Evolutionary conservation across 805 yeast genomes (phyloP), one percentile per base, ranked within the genome.

Genomic region (Candida odintsovae): DNA sequence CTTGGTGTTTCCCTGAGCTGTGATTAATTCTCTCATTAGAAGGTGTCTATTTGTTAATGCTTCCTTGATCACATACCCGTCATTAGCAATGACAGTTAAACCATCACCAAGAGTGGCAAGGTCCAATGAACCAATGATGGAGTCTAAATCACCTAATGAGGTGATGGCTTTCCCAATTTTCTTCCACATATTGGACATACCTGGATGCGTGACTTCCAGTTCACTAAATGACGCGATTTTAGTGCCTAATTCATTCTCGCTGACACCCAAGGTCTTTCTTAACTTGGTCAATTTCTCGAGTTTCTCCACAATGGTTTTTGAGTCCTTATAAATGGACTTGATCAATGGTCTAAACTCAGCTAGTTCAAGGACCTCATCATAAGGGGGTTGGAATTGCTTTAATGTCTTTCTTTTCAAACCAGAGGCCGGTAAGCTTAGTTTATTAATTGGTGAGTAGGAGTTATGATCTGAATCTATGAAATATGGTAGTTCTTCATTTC

Each of bases 351-450:
- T 71, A 63, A 90, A 89, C 43, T 79, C 85, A 0, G 94, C 90
- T 50, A 94, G 73, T 50, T 84, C 94, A 22, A 77, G 74, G 41
- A 81, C 83, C 37, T 88, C 92, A 65, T 92, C 99, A 57, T 83
- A 88, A 1, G 99, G 99, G 2, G 95, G 87, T 38, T 86, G 83
- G 40, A 90, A 75, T 63, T 94, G 99, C 64, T 94, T 94, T 58
- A 94, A 73, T 2, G 98, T 90, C 64, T 86, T 87, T 43, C 99
- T 78, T 51, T 83, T 81, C 22, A 94, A 64, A 0, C 98, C 99
- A 15, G 95, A 81, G 1, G 97, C 95, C 42, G 82, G 82, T 28
- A 82, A 75, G 40, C 75, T 69, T 38, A 75, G 70, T 55, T 79
- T 76, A 52, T 80, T 83, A 12, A 70, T 63, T 4, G 77, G 76